Evolutionary conservation across 2,329 filamentous ascomycete species (phyloP), one percentile per base, ranked within the genome.

Genomic region (Aspergillus ustus): DNA sequence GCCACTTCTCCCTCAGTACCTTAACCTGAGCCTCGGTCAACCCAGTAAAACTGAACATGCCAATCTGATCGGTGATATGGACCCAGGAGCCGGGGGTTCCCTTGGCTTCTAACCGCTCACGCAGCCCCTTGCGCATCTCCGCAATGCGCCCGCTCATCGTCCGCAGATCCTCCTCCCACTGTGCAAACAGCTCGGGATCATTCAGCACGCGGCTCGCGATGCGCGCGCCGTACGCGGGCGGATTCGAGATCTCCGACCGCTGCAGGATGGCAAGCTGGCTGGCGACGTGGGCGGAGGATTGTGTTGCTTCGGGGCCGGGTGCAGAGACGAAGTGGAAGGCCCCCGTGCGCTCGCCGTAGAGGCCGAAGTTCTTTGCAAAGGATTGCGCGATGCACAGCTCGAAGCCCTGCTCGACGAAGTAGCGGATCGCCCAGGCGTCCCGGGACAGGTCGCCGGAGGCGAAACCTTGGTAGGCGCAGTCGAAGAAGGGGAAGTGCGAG

Each of bases 51-150:
- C 90, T 94, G 82, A 99, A 99, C 95, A 99, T 99, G 81, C 95
- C 95, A 75, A 99, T 99, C 85, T 99, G 95, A 72, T 96, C 91
- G 17, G 93, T 97, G 76, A 99, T 96, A 81, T 99, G 95, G 74
- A 93, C 92, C 95, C 95, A 99, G 15, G 86, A 90, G 34, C 94
- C 94, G 0, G 94, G 94, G 0, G 95, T 97, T 31, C 87, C 87
- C 62, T 94, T 85, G 73, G 89, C 87, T 80, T 98, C 94, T 11
- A 99, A 87, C 78, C 93, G 92, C 59, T 82, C 80, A 54, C 92
- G 87, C 69, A 99, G 82, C 3, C 86, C 87, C 72, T 87, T 87
- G 66, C 95, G 89, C 95, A 98, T 99, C 73, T 87, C 86, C 68
- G 91, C 94, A 82, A 99, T 99, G 66, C 95, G 90, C 25, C 95